phyloP scores from a whole-genome alignment of 106 monocot genomes.

The Dendrobium chrysotoxum region DNA sequence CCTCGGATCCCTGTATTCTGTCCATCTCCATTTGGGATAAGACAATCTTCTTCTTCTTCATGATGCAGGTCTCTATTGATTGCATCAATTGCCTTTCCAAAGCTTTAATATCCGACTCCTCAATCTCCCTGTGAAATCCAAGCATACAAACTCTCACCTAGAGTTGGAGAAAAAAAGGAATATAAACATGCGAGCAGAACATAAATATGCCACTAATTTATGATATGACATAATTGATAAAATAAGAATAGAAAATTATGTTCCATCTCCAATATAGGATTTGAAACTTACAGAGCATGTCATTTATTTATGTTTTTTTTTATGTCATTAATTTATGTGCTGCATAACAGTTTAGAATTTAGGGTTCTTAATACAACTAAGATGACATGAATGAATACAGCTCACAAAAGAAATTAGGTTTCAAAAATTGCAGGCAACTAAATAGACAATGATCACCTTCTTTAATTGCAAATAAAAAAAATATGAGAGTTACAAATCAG shows the following conservation, averaged over 20 bases:
- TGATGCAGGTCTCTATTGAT: conserved; percentile 78
- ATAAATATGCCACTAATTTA: not conserved
- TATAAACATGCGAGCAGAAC: not conserved
- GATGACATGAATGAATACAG: not conserved
- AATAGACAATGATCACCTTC: not conserved
- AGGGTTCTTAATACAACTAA: not conserved
- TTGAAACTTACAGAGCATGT: not conserved
- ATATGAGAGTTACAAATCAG: not conserved
- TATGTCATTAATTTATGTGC: not conserved
- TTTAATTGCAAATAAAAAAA: not conserved
- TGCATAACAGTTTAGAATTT: not conserved
- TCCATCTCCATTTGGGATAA: conserved; percentile 89
- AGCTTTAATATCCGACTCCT: conserved; percentile 81
- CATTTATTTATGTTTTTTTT: not conserved
- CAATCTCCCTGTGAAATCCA: conserved; percentile 69
- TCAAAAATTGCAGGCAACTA: not conserved
- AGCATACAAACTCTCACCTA: not conserved
- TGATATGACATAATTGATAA: not conserved
- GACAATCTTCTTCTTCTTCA: conserved; percentile 98
- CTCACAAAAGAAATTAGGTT: not conserved
- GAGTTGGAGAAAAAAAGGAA: not conserved
- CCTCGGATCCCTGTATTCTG: conserved; percentile 88
- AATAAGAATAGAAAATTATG: not conserved
- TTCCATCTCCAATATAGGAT: not conserved
- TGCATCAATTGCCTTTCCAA: conserved; percentile 96